Percentiles rank a stretch among this genome's conserved stretches.
Conservation (phyloP, 2,329 filamentous ascomycete genomes). For the Alternaria postmessia region DNA sequence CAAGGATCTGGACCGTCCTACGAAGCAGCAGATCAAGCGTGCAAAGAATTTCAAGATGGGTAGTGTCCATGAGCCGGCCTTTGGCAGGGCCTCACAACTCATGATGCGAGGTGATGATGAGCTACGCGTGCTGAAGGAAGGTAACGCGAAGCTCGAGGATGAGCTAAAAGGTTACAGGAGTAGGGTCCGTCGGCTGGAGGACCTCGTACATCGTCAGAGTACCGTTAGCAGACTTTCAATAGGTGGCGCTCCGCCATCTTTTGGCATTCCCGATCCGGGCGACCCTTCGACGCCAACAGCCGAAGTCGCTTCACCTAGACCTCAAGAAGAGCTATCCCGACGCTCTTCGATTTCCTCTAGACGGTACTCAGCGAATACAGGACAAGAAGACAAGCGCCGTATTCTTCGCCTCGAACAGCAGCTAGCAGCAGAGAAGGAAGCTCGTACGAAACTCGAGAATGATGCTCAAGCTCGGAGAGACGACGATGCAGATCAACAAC, state of each 20-base stretch:
- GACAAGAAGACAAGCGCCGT: constrained; percentile 68
- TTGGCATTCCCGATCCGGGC: constrained; percentile 43
- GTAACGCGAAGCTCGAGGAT: constrained; percentile 65
- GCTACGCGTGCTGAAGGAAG: constrained; percentile 61
- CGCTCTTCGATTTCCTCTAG: constrained; percentile 69
- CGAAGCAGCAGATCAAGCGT: constrained; percentile 84
- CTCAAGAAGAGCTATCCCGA: constrained; percentile 59
- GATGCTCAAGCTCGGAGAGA: constrained; percentile 67
- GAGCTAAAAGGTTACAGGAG: constrained; percentile 89
- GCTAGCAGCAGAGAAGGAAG: constrained; percentile 75
- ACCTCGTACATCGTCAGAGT: constrained; percentile 85
- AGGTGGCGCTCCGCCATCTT: constrained; percentile 55
- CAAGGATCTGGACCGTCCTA: constrained; percentile 80
- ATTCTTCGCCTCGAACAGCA: constrained; percentile 79
- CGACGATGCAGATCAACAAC: constrained; percentile 68
- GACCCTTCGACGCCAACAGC: constrained; percentile 50
- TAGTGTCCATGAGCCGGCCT: constrained; percentile 87
- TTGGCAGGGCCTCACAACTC: constrained; percentile 81
- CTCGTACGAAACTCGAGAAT: constrained; percentile 70
- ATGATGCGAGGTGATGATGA: constrained; percentile 89
- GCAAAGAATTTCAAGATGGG: constrained; percentile 96
- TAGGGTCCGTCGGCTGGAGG: constrained; percentile 88
- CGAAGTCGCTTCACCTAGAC: constrained; percentile 45
- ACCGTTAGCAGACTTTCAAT: constrained; percentile 63
- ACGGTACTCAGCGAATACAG: constrained; percentile 67